Conservation (phyloP, 140 eudicot species). For the Flaveria floridana region DNA sequence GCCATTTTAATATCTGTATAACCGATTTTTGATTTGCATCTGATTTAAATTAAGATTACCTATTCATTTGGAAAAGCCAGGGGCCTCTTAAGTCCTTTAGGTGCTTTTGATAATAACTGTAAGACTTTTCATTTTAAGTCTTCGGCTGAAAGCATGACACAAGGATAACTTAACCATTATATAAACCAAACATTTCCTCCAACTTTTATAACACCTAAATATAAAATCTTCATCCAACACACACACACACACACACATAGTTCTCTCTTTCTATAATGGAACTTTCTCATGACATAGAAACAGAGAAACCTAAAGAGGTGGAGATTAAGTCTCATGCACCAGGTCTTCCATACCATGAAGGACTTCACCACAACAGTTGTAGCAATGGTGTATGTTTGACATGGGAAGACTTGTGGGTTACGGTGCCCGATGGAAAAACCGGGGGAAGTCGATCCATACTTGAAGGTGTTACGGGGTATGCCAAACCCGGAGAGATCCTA, state of each 20-base stretch:
- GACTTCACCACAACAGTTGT: background rate
- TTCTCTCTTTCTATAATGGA: constrained; percentile 15
- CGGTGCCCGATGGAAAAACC: constrained; percentile 32
- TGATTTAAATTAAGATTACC: too few species aligned
- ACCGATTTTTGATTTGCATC: too few species aligned
- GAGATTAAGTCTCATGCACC: constrained; percentile 19
- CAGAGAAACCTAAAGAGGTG: constrained; percentile 25
- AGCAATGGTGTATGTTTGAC: constrained; percentile 44
- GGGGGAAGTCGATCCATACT: constrained; percentile 39
- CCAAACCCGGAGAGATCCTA: constrained; percentile 45
- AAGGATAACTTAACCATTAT: background rate
- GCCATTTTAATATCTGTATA: too few species aligned
- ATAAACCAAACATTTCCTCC: constrained; percentile 13
- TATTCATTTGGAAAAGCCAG: too few species aligned
- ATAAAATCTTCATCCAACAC: background rate
- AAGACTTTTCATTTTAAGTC: background rate
- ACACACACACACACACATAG: background rate
- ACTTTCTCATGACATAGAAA: background rate
- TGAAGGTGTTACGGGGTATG: constrained; percentile 54
- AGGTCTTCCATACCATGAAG: background rate
- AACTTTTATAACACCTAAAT: background rate
- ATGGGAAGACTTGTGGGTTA: constrained; percentile 54
- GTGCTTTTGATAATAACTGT: too few species aligned
- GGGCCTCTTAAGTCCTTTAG: too few species aligned
- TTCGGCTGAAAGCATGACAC: constrained; percentile 20